These are phyloP conservation scores for Hericium erinaceus DNA, from an alignment of 768 basidiomycete species.

Conservation along the genomic window DNA sequence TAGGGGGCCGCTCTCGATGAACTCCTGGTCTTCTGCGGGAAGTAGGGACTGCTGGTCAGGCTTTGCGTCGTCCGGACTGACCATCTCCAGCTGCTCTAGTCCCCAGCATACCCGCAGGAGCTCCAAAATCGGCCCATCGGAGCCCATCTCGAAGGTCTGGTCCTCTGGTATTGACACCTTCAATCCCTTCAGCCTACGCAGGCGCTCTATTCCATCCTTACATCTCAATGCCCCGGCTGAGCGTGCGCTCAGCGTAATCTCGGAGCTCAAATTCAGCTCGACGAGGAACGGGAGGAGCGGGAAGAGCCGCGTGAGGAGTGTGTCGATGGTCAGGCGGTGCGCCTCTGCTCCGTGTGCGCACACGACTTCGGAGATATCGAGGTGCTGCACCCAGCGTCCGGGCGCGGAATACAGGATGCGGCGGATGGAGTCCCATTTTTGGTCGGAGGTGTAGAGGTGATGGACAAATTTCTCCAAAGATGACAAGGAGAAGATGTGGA, in stretches of 20 bases:
- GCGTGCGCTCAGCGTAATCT: constrained; percentile 8
- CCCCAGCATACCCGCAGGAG: constrained; percentile 4
- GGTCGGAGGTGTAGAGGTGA: constrained; percentile 54
- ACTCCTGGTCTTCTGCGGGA: constrained; percentile 5
- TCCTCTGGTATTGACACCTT: constrained; percentile 9
- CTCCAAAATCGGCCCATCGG: neutral
- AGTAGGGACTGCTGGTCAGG: neutral
- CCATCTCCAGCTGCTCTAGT: constrained; percentile 13
- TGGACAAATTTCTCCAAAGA: constrained; percentile 49
- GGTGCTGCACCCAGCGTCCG: constrained; percentile 73
- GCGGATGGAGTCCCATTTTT: constrained; percentile 81
- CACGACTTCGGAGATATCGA: constrained; percentile 54
- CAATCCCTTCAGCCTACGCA: constrained; percentile 10
- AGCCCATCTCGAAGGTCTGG: neutral
- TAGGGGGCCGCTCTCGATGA: constrained; percentile 11
- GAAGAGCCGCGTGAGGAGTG: constrained; percentile 53
- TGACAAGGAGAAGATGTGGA: constrained; percentile 33
- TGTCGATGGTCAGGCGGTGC: constrained; percentile 49
- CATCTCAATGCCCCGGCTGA: constrained; percentile 2
- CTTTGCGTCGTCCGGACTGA: constrained; percentile 5
- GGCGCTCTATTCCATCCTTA: constrained; percentile 10
- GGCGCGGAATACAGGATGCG: constrained; percentile 82
- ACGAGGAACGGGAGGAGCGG: constrained; percentile 33
- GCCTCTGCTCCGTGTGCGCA: constrained; percentile 26
- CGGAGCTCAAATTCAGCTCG: constrained; percentile 5